Base-by-base conservation (phyloP, 2,329 filamentous ascomycete species). In the Exophiala sp. region DNA sequence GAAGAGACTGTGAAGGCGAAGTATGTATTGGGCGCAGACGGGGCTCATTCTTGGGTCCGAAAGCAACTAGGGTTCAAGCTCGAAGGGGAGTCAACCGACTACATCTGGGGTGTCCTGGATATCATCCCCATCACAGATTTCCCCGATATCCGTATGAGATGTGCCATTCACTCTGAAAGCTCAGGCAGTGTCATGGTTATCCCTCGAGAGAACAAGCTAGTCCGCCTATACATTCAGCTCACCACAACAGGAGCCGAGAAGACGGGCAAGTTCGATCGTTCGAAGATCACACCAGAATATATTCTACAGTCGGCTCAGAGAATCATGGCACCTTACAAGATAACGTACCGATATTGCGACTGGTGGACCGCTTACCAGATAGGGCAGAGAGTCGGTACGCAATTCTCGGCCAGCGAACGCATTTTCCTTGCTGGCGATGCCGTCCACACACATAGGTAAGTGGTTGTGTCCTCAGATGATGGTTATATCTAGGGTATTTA, bases 401-500 rank as follows among this genome's bases (percentile, higher is more conserved):
- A 73, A 35, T 85, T 83, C 64, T 76, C 73, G 34, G 71, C 71
- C 5, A 66, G 70, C 10, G 73, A 77, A 19, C 74, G 82, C 2
- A 73, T 89, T 8, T 88, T 89, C 63, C 71, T 88, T 3, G 81
- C 82, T 0, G 85, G 84, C 1, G 84, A 86, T 64, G 83, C 81
- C 1, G 77, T 79, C 1, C 73, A 75, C 58, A 78, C 74, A 1
- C 73, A 76, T 58, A 53, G 46, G 27, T 42, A 37, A 5, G 9
- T 22, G 8, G 9, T 22, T 14, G 7, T 3, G 22, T 18, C 23
- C 16, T 10, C 21, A 32, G 11, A 3, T 8, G 14, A 11, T 16
- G 27, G 3, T 22, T 2, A 34, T 18, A 9, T 18, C 7, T 34
- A 35, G 11, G 1, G n/a, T 21, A n/a, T 13, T 2, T 11, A 30